These are phyloP conservation scores for Oryza brachyantha DNA, from an alignment of 176 grass and related monocot species.

Conservation along the genomic window DNA sequence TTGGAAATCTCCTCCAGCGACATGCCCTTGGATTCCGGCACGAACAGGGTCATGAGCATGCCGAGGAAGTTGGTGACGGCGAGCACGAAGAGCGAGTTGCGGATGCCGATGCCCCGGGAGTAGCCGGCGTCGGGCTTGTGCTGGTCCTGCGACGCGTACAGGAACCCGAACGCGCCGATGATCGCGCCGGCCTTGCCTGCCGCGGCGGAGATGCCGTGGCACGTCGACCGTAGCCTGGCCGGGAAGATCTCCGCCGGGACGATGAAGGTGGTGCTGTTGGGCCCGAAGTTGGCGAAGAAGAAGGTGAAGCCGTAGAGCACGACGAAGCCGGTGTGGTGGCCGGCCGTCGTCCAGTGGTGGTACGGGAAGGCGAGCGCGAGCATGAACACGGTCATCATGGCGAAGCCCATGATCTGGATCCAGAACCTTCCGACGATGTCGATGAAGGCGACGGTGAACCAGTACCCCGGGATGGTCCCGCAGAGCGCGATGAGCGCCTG, in stretches of 20 bases:
- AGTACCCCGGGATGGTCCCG: slow-evolving; percentile 74
- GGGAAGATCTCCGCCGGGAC: slow-evolving; percentile 81
- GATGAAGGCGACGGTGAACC: slow-evolving; percentile 85
- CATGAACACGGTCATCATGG: slow-evolving; percentile 84
- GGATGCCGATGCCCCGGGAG: slow-evolving; percentile 24
- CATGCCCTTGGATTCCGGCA: slow-evolving; percentile 26
- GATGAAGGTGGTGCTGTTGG: slow-evolving; percentile 73
- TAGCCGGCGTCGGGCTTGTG: not conserved
- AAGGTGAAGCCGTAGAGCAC: slow-evolving; percentile 70
- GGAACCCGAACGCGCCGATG: slow-evolving; percentile 69
- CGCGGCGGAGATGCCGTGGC: slow-evolving; percentile 67
- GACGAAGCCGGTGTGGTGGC: slow-evolving; percentile 55
- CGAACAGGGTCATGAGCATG: slow-evolving; percentile 24
- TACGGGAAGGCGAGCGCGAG: slow-evolving; percentile 51
- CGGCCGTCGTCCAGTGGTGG: slow-evolving; percentile 42
- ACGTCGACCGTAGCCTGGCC: slow-evolving; percentile 66
- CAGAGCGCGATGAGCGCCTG: slow-evolving; percentile 77
- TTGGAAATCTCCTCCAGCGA: slow-evolving; percentile 36
- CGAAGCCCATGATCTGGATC: slow-evolving; percentile 74
- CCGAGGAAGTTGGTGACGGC: slow-evolving; percentile 14
- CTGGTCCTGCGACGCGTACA: slow-evolving; percentile 41
- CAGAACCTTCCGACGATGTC: slow-evolving; percentile 62
- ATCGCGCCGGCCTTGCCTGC: slow-evolving; percentile 62
- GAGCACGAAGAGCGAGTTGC: slow-evolving; percentile 39
- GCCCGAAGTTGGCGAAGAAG: slow-evolving; percentile 82